Evolutionary conservation across 1,284 basidiomycete species (phyloP).

Genomic region (Ceratobasidium sp.): DNA sequence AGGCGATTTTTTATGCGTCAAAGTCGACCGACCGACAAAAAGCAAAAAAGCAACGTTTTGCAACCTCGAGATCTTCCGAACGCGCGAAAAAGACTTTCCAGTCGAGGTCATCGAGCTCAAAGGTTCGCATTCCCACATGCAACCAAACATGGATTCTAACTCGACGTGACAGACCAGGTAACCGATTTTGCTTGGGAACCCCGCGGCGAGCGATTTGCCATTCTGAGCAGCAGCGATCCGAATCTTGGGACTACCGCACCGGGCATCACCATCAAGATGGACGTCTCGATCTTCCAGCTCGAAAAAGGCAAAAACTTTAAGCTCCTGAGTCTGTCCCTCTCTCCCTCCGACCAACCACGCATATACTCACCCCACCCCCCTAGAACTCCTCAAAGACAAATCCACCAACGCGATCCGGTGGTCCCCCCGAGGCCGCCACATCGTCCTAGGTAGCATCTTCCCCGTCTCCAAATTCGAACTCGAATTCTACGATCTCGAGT

Average conservation of each 20-base stretch:
- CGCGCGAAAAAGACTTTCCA: conserved; percentile 98
- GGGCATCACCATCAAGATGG: conserved; percentile 95
- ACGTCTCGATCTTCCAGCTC: conserved; percentile 96
- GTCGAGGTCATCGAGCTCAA: conserved; percentile 99
- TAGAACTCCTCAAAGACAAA: conserved; percentile 85
- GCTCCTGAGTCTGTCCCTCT: conserved; percentile 75
- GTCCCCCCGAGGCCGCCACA: conserved; percentile 97
- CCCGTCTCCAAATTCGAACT: conserved; percentile 96
- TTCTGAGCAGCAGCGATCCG: conserved; percentile 95
- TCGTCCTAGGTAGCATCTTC: conserved; percentile 95
- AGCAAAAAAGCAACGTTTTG: conserved; percentile 99
- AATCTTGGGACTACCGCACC: conserved; percentile 91
- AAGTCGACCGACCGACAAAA: conserved; percentile 99
- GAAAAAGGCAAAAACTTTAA: conserved; percentile 96
- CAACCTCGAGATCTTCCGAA: conserved; percentile 98
- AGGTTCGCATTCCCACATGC: conserved; percentile 64
- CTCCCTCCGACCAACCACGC: conserved; percentile 44
- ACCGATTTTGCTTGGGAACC: conserved; percentile 99
- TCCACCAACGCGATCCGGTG: conserved; percentile 97
- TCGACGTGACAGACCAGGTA: conserved; percentile 79
- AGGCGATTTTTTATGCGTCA: conserved; percentile 98
- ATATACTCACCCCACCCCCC: conserved; percentile 20
- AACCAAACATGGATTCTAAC: conserved; percentile 7
- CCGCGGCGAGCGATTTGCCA: conserved; percentile 94
- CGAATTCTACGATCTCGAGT: conserved; percentile 99